Evolutionary conservation across 805 yeast genomes (phyloP), one percentile per base, ranked within the genome.

Genomic region (Candida boleticola): DNA sequence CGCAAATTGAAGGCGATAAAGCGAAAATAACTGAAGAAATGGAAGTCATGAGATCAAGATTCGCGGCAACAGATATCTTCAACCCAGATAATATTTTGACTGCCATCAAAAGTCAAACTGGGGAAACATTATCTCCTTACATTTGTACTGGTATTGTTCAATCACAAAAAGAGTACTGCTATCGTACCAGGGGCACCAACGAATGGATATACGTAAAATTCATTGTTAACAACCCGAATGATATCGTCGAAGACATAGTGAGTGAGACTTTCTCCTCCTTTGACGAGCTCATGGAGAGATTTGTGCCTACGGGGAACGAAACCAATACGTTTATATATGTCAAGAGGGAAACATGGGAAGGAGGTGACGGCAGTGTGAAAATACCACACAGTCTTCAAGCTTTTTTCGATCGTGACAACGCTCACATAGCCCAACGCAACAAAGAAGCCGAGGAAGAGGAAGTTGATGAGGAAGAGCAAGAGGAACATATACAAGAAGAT

Each of bases 151-250:
- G 70, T 1, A 59, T 66, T 16, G 53, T 67, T 14, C 32, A 64
- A n/a, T 54, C 60, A 3, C 71, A 61, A 27, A 30, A 48, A 6
- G 58, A 58, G 31, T 69, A 60, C 46, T 61, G 53, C 36, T 62
- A 60, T 47, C 51, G 49, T 27, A 42, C 48, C 38, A 48, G 49
- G 4, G 43, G 42, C 2, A 51, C 41, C 20, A 53, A 51, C 23
- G 47, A 50, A 4, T 62, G 66, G 66, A 52, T 54, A 1, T 49
- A 50, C 36, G 52, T 51, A 37, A 41, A 45, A 10, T 51, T 51
- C 10, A 37, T 45, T 14, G 16, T 16, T 22, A 39, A 37, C 3
- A 25, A 41, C 7, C 30, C 34, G 5, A 50, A 54, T 48, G 41
- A 47, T 13, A 18, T 16, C 5, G 57, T 60, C 39, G 53, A 41